Evolutionary conservation across 192 early-diverging fungal species (phyloP).

Genomic region (Coemansia sp.): DNA sequence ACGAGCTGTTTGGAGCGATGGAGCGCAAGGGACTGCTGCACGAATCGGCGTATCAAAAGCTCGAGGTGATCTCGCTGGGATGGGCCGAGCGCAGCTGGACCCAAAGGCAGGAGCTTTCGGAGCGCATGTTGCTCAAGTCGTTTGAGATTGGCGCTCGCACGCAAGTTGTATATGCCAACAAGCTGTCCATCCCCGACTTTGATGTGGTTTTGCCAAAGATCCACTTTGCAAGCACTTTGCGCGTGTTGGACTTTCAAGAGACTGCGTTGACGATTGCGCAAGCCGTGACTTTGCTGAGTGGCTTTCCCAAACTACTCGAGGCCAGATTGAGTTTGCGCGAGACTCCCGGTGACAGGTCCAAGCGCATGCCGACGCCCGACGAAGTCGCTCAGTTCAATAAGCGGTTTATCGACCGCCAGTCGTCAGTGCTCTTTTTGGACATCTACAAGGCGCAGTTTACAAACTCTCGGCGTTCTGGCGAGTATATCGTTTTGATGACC

Average conservation of each 20-base stretch:
- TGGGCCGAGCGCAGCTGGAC: neutral
- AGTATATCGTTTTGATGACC: slow-evolving; percentile 22
- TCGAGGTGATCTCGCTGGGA: slow-evolving; percentile 12
- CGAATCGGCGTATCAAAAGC: slow-evolving; percentile 2
- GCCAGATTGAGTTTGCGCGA: slow-evolving; percentile 4
- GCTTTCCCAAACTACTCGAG: slow-evolving; percentile 1
- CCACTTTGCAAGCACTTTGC: neutral
- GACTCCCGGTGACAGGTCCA: neutral
- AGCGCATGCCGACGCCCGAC: neutral
- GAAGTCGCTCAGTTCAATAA: slow-evolving; percentile 8
- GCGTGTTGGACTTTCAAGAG: slow-evolving; percentile 14
- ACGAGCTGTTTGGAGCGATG: neutral
- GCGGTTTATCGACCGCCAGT: slow-evolving; percentile 2
- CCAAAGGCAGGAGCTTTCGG: neutral
- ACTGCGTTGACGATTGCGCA: neutral
- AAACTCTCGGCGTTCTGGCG: slow-evolving; percentile 8
- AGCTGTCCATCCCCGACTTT: neutral
- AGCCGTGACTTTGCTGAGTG: slow-evolving; percentile 3
- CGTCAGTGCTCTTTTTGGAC: slow-evolving; percentile 4
- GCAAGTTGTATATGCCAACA: neutral
- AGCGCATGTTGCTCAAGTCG: neutral
- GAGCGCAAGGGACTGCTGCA: neutral
- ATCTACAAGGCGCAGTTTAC: neutral
- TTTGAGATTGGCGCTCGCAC: slow-evolving; percentile 5
- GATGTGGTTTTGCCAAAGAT: neutral